A percentile compares a stretch with the other conserved stretches of the same genome.
These are phyloP conservation scores for Podaxis sp. DNA, from an alignment of 768 basidiomycete species.

Conservation along the genomic window DNA sequence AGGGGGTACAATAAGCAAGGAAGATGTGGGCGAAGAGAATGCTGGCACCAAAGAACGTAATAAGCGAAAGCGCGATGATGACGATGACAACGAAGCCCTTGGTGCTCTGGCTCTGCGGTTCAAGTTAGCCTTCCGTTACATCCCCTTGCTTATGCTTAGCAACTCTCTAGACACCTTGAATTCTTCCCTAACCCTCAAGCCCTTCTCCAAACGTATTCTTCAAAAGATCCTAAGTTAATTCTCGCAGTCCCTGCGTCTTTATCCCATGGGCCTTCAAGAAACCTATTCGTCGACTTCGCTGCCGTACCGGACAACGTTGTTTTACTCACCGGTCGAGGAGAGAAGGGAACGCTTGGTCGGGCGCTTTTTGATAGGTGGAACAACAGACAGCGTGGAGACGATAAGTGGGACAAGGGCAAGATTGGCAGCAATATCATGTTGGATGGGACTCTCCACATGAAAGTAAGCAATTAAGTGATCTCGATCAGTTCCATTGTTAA, in stretches of 20 bases:
- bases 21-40: slow-evolving; percentile 78
- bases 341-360: slow-evolving; percentile 76
- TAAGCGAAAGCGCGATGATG: slow-evolving; percentile 58
- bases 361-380: slow-evolving; percentile 88
- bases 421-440: slow-evolving; percentile 85
- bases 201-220: slow-evolving; percentile 76
- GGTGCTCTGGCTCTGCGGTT: slow-evolving; percentile 88
- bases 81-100: slow-evolving; percentile 76
- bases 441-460: slow-evolving; percentile 63
- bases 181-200: slow-evolving; percentile 84
- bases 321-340: slow-evolving; percentile 74
- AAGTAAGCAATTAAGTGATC: slow-evolving; percentile 37
- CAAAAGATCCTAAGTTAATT: slow-evolving; percentile 88
- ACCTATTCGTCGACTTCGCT: slow-evolving; percentile 84
- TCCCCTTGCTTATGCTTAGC: neutral
- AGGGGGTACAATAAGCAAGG: slow-evolving; percentile 90
- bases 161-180: slow-evolving; percentile 70
- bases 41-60: slow-evolving; percentile 48
- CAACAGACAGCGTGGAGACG: slow-evolving; percentile 66
- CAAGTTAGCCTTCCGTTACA: slow-evolving; percentile 46
- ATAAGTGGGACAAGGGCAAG: slow-evolving; percentile 86
- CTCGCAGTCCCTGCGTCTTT: slow-evolving; percentile 90
- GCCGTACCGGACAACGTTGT: slow-evolving; percentile 80
- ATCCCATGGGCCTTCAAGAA: slow-evolving; percentile 87
- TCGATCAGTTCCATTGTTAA: neutral